A percentile compares a stretch with the other conserved stretches of the same genome.
Evolutionary conservation across 768 basidiomycete genomes (phyloP).

Genomic region (Kwoniella mangroviensis): DNA sequence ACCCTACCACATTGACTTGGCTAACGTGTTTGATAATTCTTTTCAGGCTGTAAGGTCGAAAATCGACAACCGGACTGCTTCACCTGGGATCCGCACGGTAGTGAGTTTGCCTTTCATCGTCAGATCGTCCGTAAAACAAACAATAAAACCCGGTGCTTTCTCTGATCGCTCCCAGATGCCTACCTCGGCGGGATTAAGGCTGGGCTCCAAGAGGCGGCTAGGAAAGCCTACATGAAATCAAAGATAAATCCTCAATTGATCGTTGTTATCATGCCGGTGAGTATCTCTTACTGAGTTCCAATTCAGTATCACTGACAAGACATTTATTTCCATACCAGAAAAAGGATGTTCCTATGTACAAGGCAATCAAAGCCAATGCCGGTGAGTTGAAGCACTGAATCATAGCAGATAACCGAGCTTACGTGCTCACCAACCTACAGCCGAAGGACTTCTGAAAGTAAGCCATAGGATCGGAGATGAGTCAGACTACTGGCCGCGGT

Average conservation of each 20-base stretch:
- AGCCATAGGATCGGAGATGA: too few species aligned
- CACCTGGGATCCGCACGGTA: constrained; percentile 28
- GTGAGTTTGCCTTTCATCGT: not conserved
- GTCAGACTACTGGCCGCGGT: too few species aligned
- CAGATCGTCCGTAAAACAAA: too few species aligned
- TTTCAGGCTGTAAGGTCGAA: constrained; percentile 37
- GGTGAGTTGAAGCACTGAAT: constrained; percentile 14
- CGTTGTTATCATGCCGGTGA: constrained; percentile 51
- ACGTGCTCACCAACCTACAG: not conserved
- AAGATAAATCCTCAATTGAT: constrained; percentile 50
- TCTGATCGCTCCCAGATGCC: not conserved
- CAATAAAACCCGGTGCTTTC: too few species aligned
- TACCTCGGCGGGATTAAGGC: constrained; percentile 28
- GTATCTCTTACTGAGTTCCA: not conserved
- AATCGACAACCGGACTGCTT: constrained; percentile 38
- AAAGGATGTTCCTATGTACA: constrained; percentile 44
- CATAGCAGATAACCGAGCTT: too few species aligned
- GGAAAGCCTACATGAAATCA: constrained; percentile 38
- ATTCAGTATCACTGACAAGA: too few species aligned
- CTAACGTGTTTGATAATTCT: not conserved
- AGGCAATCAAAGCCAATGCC: constrained; percentile 42
- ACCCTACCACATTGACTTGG: not conserved
- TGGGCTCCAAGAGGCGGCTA: constrained; percentile 39
- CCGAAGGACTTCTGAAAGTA: constrained; percentile 17
- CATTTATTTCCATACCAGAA: constrained; percentile 11